A percentile compares a stretch with the other conserved stretches of the same genome.
These are phyloP conservation scores for Salix suchowensis DNA, from an alignment of 345 rosid species.

Conservation along the genomic window DNA sequence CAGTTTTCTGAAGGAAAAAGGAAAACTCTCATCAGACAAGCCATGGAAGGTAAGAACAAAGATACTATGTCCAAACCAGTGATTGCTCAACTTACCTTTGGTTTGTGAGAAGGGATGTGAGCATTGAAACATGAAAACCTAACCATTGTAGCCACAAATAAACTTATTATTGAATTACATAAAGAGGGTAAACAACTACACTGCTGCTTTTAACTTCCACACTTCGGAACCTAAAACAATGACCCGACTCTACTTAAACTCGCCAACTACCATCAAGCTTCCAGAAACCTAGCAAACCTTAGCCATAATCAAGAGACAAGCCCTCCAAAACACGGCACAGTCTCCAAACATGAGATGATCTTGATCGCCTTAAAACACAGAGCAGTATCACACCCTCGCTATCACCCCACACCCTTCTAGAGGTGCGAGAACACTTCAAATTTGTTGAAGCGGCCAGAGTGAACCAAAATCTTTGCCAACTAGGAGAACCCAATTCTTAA, in stretches of 20 bases:
- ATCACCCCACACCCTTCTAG: conserved; percentile 85
- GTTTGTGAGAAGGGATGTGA: conserved; percentile 42
- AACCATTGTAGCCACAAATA: conserved; percentile 47
- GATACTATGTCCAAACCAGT: conserved; percentile 11
- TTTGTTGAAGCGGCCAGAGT: conserved; percentile 96
- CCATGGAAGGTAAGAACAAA: not conserved
- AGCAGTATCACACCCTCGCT: conserved; percentile 41
- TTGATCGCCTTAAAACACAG: conserved; percentile 65
- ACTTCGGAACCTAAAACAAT: conserved; percentile 18
- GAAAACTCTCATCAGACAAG: conserved; percentile 11
- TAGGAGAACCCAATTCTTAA: conserved; percentile 39
- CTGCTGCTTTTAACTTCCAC: conserved; percentile 15
- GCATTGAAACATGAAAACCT: conserved; percentile 86
- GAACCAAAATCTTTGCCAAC: conserved; percentile 38
- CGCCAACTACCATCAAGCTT: conserved; percentile 25
- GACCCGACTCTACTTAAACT: conserved; percentile 14
- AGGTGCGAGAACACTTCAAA: conserved; percentile 83
- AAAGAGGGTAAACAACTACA: conserved; percentile 16
- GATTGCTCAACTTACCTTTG: conserved; percentile 49
- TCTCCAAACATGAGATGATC: conserved; percentile 84
- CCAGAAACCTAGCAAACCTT: conserved; percentile 35
- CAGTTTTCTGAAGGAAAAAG: conserved; percentile 34
- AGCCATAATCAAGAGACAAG: conserved; percentile 93
- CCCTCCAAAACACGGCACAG: conserved; percentile 84
- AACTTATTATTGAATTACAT: conserved; percentile 11